Conservation (phyloP, 306 rosid species). For the Begonia peltatifolia region DNA sequence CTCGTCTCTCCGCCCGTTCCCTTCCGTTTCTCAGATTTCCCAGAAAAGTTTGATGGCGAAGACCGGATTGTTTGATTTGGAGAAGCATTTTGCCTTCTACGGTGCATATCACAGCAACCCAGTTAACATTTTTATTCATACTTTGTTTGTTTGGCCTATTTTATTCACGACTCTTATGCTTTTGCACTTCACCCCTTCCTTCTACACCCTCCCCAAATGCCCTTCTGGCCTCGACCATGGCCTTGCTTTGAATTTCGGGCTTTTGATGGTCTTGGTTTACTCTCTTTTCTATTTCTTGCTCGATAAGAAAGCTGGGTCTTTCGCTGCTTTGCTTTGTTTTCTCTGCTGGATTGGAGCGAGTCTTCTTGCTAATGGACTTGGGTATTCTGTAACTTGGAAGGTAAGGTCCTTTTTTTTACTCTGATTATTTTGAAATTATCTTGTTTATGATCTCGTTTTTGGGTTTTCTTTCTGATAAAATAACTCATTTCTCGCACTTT, state of each 20-base stretch:
- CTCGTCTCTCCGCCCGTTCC: too few relatives aligned
- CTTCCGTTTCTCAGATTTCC: too few relatives aligned
- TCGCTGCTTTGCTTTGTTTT: constrained; percentile 51
- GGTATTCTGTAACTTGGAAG: constrained; percentile 56
- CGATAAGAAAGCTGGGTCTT: constrained; percentile 60
- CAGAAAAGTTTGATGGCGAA: constrained; percentile 17
- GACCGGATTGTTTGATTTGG: constrained; percentile 50
- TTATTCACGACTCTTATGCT: constrained; percentile 39
- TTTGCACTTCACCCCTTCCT: constrained; percentile 51
- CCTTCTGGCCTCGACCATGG: constrained; percentile 18
- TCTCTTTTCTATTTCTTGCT: constrained; percentile 32
- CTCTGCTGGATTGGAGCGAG: constrained; percentile 51
- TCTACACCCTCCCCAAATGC: constrained; percentile 16
- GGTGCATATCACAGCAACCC: constrained; percentile 84
- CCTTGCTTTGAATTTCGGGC: constrained; percentile 43
- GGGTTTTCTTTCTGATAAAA: too few relatives aligned
- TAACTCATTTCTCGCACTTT: too few relatives aligned
- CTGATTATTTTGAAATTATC: too few relatives aligned
- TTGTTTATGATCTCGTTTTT: too few relatives aligned
- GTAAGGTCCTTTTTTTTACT: constrained; percentile 11
- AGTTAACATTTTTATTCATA: constrained; percentile 43
- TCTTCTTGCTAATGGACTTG: constrained; percentile 33
- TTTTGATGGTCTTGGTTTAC: constrained; percentile 34
- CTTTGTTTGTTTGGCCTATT: constrained; percentile 67
- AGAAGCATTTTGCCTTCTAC: constrained; percentile 76